Conservation (phyloP, 495 filamentous ascomycete species). For the Parmelia sp. region DNA sequence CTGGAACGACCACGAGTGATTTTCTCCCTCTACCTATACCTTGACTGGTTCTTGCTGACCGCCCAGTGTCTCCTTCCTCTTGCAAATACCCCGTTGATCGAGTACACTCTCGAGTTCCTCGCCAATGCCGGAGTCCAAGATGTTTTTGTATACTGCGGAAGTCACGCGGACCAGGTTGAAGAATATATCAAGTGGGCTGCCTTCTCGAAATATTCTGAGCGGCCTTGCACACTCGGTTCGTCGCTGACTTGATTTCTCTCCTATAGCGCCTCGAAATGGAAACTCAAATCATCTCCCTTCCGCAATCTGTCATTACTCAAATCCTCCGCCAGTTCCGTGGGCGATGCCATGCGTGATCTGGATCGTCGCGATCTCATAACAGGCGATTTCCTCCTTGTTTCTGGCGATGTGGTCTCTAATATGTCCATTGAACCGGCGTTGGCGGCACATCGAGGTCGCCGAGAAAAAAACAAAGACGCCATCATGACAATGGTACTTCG, state of each 20-base stretch:
- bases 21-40: constrained; percentile 23
- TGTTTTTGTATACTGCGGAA: constrained; percentile 83
- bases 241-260: background rate
- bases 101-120: constrained; percentile 95
- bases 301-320: constrained; percentile 75
- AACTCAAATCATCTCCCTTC: constrained; percentile 69
- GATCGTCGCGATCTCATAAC: constrained; percentile 81
- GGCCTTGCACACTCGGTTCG: background rate
- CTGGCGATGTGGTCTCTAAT: constrained; percentile 92
- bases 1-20: constrained; percentile 78
- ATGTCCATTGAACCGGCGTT: constrained; percentile 75
- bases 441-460: constrained; percentile 68
- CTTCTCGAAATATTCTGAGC: background rate
- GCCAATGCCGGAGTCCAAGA: constrained; percentile 89
- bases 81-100: constrained; percentile 89
- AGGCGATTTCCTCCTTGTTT: constrained; percentile 85
- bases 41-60: background rate
- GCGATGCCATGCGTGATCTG: constrained; percentile 91
- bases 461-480: constrained; percentile 80
- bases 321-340: constrained; percentile 78
- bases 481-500: constrained; percentile 97
- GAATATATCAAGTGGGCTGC: constrained; percentile 61
- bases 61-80: constrained; percentile 78
- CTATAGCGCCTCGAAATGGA: constrained; percentile 63
- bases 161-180: constrained; percentile 86